Percentiles rank a stretch among this genome's conserved stretches.
Evolutionary conservation across 495 filamentous ascomycete species (phyloP).

Genomic region (Trichocladium antarcticum): DNA sequence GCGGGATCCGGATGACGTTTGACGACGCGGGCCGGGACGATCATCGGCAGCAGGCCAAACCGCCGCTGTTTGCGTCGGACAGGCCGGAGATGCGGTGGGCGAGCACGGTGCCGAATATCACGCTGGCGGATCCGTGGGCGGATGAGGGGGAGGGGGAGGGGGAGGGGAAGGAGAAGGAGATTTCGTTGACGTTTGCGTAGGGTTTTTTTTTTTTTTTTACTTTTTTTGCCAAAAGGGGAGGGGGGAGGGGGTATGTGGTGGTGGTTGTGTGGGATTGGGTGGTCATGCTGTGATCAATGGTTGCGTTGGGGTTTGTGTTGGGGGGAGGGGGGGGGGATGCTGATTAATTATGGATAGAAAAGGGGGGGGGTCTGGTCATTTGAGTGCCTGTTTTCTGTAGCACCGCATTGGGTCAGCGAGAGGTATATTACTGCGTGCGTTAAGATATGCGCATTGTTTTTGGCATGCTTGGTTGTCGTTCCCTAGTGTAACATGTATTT

Average conservation of each 20-base stretch:
- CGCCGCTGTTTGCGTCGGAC: too few relatives aligned
- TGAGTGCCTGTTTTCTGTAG: not conserved
- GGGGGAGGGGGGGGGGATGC: not conserved
- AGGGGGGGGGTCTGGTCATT: not conserved
- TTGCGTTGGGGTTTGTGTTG: not conserved
- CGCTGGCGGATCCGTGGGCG: constrained; percentile 71
- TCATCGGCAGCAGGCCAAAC: too few relatives aligned
- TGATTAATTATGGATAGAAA: not conserved
- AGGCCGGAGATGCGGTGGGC: constrained; percentile 31
- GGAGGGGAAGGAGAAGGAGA: constrained; percentile 61
- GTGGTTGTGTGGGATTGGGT: not conserved
- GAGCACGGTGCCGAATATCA: constrained; percentile 32
- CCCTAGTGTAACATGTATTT: not conserved
- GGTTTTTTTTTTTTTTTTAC: too few relatives aligned
- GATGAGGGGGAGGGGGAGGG: constrained; percentile 66
- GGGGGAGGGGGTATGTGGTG: not conserved
- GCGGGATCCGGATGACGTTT: constrained; percentile 60
- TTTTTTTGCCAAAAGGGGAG: too few relatives aligned
- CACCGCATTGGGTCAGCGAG: not conserved
- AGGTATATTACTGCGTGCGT: too few relatives aligned
- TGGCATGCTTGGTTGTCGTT: not conserved
- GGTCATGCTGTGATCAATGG: not conserved
- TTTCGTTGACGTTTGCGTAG: constrained; percentile 65
- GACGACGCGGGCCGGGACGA: too few relatives aligned
- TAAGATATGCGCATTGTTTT: too few relatives aligned